Percentiles rank a stretch among this genome's conserved stretches.
Evolutionary conservation across 345 rosid genomes (phyloP).

Genomic region (Gossypium mustelinum): DNA sequence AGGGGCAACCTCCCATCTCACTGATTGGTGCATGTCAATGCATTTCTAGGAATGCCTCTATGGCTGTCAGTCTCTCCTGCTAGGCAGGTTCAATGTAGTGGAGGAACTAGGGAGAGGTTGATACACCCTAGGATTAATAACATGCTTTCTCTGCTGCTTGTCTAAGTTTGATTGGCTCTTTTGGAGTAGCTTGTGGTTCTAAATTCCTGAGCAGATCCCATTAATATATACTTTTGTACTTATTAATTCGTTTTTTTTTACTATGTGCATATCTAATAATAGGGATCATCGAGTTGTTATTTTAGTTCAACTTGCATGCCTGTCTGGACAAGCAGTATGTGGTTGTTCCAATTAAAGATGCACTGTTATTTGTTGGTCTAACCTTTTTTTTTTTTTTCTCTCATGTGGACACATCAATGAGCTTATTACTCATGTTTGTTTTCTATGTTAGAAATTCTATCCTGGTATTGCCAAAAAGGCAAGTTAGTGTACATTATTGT

Average conservation of each 20-base stretch:
- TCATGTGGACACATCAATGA: neutral
- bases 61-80: constrained; percentile 4
- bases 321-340: constrained; percentile 8
- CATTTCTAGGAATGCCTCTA: neutral
- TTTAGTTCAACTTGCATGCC: constrained; percentile 6
- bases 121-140: neutral
- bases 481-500: neutral
- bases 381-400: constrained; percentile 4
- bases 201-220: neutral
- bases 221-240: neutral
- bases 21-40: neutral
- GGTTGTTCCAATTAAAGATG: constrained; percentile 16
- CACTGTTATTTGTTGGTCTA: constrained; percentile 5
- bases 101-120: neutral
- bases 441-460: neutral
- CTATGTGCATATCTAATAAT: neutral
- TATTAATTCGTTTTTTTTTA: neutral
- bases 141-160: constrained; percentile 17
- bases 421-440: constrained; percentile 5
- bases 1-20: neutral
- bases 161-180: neutral
- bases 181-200: neutral
- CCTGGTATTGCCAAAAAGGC: neutral
- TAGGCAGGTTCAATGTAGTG: neutral
- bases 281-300: neutral